Conservation (phyloP, 2,329 filamentous ascomycete species). For the Sclerotinia glacialis region DNA sequence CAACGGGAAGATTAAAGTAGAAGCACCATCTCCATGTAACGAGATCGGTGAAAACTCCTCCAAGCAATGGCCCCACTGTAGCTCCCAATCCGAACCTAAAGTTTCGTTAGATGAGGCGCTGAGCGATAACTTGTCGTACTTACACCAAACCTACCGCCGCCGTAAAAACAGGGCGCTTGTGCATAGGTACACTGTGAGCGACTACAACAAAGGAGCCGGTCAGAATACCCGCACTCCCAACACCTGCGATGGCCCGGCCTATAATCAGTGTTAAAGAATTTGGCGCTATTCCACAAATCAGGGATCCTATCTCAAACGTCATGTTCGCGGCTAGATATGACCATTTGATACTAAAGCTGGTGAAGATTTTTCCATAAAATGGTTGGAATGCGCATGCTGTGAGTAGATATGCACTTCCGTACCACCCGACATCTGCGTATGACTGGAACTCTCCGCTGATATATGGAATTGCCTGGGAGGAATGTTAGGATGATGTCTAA, state of each 20-base stretch:
- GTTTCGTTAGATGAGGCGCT: background rate
- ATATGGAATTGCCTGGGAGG: conserved; percentile 43
- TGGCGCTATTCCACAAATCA: conserved; percentile 56
- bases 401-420: conserved; percentile 48
- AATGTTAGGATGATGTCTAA: conserved; percentile 43
- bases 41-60: conserved; percentile 7
- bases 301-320: conserved; percentile 37
- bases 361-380: conserved; percentile 15
- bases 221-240: conserved; percentile 53
- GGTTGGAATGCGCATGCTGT: conserved; percentile 53
- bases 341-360: conserved; percentile 14
- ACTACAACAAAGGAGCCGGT: conserved; percentile 46
- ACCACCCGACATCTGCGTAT: conserved; percentile 41
- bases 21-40: conserved; percentile 38
- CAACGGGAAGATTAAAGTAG: conserved; percentile 56
- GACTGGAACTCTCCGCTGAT: conserved; percentile 5
- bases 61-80: conserved; percentile 50
- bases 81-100: conserved; percentile 56
- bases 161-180: conserved; percentile 57
- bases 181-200: conserved; percentile 60
- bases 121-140: background rate
- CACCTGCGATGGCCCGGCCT: conserved; percentile 60
- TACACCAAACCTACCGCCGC: conserved; percentile 57
- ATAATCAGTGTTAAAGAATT: conserved; percentile 62
- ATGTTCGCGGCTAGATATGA: conserved; percentile 14